phyloP scores from a whole-genome alignment of 2,329 filamentous ascomycete species.

The Ophiostoma piceae region DNA sequence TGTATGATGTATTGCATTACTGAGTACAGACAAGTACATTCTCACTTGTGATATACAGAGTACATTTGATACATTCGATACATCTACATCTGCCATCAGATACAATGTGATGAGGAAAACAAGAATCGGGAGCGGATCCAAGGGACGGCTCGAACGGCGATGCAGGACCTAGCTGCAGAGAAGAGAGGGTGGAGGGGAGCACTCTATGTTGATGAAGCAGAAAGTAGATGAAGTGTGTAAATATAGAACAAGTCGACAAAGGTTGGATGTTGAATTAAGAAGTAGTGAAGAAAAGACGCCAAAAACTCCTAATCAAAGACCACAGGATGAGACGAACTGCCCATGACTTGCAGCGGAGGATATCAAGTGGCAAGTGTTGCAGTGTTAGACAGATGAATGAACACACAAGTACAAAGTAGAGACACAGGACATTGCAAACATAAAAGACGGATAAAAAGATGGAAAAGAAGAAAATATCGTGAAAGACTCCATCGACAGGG shows the following conservation, averaged over 20 bases:
- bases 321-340: too few species aligned
- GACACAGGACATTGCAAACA: too few species aligned
- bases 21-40: neutral
- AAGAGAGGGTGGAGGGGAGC: neutral
- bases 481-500: neutral
- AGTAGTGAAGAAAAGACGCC: too few species aligned
- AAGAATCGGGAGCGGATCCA: conserved; percentile 6
- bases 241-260: neutral
- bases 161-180: conserved; percentile 9
- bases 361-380: too few species aligned
- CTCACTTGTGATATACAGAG: conserved; percentile 1
- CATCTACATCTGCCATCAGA: neutral
- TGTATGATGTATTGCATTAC: neutral
- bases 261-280: too few species aligned
- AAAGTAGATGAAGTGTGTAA: neutral
- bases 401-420: too few species aligned
- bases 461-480: neutral
- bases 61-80: neutral
- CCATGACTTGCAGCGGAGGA: neutral
- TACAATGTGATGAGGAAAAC: neutral
- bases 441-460: neutral
- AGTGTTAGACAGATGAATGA: neutral
- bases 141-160: conserved; percentile 8
- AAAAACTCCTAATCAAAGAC: too few species aligned
- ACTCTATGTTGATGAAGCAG: too few species aligned